Base-by-base conservation (phyloP, 1,139 yeast genomes). In the Diutina rugosa region DNA sequence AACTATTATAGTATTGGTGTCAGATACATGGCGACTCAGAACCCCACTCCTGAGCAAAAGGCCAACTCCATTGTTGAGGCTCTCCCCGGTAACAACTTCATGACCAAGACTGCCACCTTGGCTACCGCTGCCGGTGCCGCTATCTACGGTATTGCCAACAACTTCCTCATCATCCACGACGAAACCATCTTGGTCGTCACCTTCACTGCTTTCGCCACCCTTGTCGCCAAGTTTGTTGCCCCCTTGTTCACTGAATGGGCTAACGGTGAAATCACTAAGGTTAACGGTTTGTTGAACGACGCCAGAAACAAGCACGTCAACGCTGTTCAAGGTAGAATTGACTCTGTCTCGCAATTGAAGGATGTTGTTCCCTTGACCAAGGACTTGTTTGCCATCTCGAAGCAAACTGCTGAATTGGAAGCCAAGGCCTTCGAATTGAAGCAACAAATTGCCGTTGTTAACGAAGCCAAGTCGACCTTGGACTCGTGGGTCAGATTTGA, bases 401-500 rank as follows among this genome's bases (percentile, higher is more conserved):
- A 90, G 80, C 97, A 93, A 78, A 93, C 99, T 61, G 97, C 93
- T 64, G 82, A 88, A 77, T 82, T 90, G 68, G 99, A 93, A 81
- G 95, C 97, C 62, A 82, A 90, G 75, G 84, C 93, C 56, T 93
- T 91, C 68, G 96, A 87, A 76, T 82, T 88, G 72, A 87, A 90
- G 80, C 99, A 93, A 80, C 76, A 85, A 71, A 90, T 89, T 64
- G 93, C 86, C 62, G 82, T 90, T 65, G 93, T 95, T 60, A 67
- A 77, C 60, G 97, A 90, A 79, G 98, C 98, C 69, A 90, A 87
- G 80, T 77, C 95, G 59, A 96, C 93, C 60, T 84, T 93, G 71
- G 99, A 93, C 77, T 90, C 98, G 46, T 93, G 99, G 99, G 98
- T 90, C 66, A 90, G 98, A 84, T 90, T 88, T 75, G 99, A 93